phyloP scores from a whole-genome alignment of 2,329 filamentous ascomycete species.

The Helotiales sp. region DNA sequence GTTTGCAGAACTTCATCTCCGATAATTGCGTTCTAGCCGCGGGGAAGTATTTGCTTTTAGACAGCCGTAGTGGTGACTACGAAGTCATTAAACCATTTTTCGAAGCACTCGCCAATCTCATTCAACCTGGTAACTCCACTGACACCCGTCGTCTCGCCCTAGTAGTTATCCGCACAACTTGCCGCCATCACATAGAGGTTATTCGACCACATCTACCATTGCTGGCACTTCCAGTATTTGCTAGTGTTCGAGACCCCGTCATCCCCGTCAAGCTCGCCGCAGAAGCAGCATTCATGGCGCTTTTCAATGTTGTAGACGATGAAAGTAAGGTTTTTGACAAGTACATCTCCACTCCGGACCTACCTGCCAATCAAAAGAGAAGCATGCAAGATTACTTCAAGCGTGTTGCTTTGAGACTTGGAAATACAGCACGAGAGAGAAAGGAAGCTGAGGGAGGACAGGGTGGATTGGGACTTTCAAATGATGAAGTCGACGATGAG shows the following conservation, averaged over 20 bases:
- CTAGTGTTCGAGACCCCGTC: constrained; percentile 85
- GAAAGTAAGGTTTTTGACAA: constrained; percentile 88
- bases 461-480: constrained; percentile 82
- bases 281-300: constrained; percentile 88
- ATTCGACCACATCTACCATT: constrained; percentile 80
- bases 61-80: constrained; percentile 68
- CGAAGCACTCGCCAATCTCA: constrained; percentile 73
- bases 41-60: constrained; percentile 83
- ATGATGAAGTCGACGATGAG: constrained; percentile 93
- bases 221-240: constrained; percentile 84
- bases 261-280: constrained; percentile 96
- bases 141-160: constrained; percentile 87
- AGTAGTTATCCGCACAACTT: constrained; percentile 85
- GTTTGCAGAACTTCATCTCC: constrained; percentile 72
- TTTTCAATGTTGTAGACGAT: constrained; percentile 89
- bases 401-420: constrained; percentile 82
- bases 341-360: constrained; percentile 74
- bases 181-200: constrained; percentile 78
- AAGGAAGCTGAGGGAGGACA: constrained; percentile 89
- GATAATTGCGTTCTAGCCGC: constrained; percentile 89
- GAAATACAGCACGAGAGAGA: constrained; percentile 85
- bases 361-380: constrained; percentile 77
- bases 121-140: constrained; percentile 76
- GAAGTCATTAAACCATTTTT: constrained; percentile 82
- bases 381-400: constrained; percentile 98